Evolutionary conservation across 2,329 filamentous ascomycete genomes (phyloP).

Genomic region (Ophiostoma sp.): DNA sequence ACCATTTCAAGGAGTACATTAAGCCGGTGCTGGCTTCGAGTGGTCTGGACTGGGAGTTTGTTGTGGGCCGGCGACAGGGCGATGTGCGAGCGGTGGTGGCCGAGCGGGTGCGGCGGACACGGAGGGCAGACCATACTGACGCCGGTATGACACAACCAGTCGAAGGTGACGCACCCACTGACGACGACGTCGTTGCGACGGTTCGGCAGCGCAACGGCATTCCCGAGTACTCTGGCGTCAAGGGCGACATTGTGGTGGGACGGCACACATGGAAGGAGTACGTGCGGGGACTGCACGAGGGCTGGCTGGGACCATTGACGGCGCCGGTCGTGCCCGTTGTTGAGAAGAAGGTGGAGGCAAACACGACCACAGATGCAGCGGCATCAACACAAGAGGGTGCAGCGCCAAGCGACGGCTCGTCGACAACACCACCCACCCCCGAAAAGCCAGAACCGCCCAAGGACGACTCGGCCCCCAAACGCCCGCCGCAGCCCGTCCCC

Average conservation of each 20-base stretch:
- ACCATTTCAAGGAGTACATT: conserved; percentile 94
- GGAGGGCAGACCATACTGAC: conserved; percentile 55
- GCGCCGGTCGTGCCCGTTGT: conserved; percentile 23
- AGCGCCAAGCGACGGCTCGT: neutral
- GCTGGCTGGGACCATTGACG: conserved; percentile 82
- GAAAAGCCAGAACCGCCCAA: conserved; percentile 43
- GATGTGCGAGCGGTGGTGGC: conserved; percentile 85
- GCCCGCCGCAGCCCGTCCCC: conserved; percentile 64
- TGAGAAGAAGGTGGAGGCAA: conserved; percentile 40
- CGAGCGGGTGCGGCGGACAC: conserved; percentile 75
- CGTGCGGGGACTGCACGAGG: conserved; percentile 87
- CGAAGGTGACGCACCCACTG: conserved; percentile 50
- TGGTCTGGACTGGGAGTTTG: conserved; percentile 92
- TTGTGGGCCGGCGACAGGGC: conserved; percentile 90
- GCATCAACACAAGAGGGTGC: conserved; percentile 33
- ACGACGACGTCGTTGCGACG: conserved; percentile 62
- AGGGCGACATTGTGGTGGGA: conserved; percentile 86
- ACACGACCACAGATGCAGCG: conserved; percentile 43
- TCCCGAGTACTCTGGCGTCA: conserved; percentile 68
- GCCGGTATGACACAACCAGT: neutral
- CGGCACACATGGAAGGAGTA: conserved; percentile 98
- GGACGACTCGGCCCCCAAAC: conserved; percentile 49
- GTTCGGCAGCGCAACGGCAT: conserved; percentile 67
- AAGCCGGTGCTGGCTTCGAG: conserved; percentile 90
- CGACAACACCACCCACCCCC: conserved; percentile 23